Evolutionary conservation across 2,329 filamentous ascomycete genomes (phyloP), one percentile per base, ranked within the genome.

Genomic region (Colletotrichum sp.): DNA sequence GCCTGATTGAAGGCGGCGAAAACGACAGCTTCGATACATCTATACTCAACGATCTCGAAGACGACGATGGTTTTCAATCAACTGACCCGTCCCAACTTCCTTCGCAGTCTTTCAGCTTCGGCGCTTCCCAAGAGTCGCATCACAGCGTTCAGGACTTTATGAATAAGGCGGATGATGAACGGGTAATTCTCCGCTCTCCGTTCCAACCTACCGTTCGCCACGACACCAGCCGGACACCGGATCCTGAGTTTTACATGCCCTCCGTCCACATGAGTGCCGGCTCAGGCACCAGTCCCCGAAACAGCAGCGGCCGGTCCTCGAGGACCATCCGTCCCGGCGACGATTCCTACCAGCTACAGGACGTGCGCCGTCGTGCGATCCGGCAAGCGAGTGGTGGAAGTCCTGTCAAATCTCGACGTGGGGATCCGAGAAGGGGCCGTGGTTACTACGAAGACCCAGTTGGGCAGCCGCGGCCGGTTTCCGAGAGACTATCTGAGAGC

Each of bases 11-110:
- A 74, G 90, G 88, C 71, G 84, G 87, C 80, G 90, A 92, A 72
- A 88, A 92, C 81, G 90, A 92, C 80, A 91, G 89, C 79, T 92
- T 92, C 80, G 90, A 91, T 78, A 91, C 90, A 8, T 87, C 88
- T 12, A 85, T 91, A 70, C 82, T 91, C 18, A 86, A 88, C 9
- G 85, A 87, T 38, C 81, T 88, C 34, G 82, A 82, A 43, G 84
- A 85, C 60, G 87, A 88, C 58, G 84, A 87, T 64, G 82, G 85
- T 30, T 78, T 83, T 28, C 78, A 84, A 66, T 75, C 85, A 2
- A 86, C 86, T 79, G 83, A 85, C 58, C 88, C 88, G 15, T 90
- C 90, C 2, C 89, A 90, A 71, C 79, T 85, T 5, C 85, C 87
- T 16, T 86, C 87, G 2, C 85, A 85, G 58, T 82, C 83, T 34